Percentiles rank a stretch among this genome's conserved stretches.
Conservation (phyloP, 805 yeast species). For the Clavispora vitiphila region DNA sequence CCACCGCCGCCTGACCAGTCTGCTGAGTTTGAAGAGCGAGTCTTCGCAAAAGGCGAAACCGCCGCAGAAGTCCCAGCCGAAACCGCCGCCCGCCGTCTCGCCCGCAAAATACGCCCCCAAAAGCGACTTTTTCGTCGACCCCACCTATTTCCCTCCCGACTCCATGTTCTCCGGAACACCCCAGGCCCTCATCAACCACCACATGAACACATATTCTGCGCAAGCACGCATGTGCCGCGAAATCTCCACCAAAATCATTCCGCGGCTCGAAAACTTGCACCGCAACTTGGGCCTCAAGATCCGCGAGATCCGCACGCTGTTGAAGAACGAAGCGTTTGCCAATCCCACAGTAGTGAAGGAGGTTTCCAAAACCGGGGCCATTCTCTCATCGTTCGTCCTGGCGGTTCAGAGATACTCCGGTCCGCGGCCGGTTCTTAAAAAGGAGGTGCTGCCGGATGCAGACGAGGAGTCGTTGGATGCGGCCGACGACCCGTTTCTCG, state of each 20-base stretch:
- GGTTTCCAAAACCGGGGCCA: slow-evolving; percentile 56
- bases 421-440: slow-evolving; percentile 27
- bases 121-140: slow-evolving; percentile 18
- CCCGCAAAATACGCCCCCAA: slow-evolving; percentile 15
- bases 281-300: slow-evolving; percentile 34
- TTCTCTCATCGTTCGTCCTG: slow-evolving; percentile 32
- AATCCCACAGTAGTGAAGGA: slow-evolving; percentile 31
- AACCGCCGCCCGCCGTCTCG: slow-evolving; percentile 3
- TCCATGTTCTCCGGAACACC: slow-evolving; percentile 25
- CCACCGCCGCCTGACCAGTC: slow-evolving; percentile 15
- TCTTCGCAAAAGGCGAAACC: too few relatives aligned
- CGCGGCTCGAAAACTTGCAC: slow-evolving; percentile 31
- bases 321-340: slow-evolving; percentile 39
- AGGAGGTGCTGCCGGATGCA: slow-evolving; percentile 17
- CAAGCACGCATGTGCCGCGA: slow-evolving; percentile 29
- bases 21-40: slow-evolving; percentile 10
- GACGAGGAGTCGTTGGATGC: slow-evolving; percentile 23
- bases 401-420: slow-evolving; percentile 30
- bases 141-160: slow-evolving; percentile 21
- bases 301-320: slow-evolving; percentile 36
- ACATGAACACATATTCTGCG: slow-evolving; percentile 22
- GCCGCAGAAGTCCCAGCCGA: too few relatives aligned
- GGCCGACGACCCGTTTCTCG: slow-evolving; percentile 37
- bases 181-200: slow-evolving; percentile 31
- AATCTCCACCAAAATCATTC: slow-evolving; percentile 27